These are phyloP conservation scores for Daldinia vernicosa DNA, from an alignment of 495 filamentous ascomycete species.

Conservation along the genomic window DNA sequence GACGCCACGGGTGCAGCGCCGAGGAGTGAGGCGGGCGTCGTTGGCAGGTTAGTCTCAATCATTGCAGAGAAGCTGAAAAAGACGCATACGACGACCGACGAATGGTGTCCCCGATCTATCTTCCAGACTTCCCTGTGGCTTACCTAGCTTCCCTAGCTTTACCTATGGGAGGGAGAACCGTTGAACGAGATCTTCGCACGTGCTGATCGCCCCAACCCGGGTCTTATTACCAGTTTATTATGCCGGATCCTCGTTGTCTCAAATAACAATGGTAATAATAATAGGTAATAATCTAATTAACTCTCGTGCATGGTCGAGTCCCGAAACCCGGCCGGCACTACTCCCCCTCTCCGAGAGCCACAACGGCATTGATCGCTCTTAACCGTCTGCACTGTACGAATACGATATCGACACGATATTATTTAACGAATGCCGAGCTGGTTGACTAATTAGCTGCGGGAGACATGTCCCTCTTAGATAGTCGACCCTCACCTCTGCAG, in stretches of 20 bases:
- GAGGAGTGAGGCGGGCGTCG: conserved; percentile 24
- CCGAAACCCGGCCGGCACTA: conserved; percentile 43
- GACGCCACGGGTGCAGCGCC: conserved; percentile 37
- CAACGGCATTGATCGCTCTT: conserved; percentile 20
- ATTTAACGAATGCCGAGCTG: conserved; percentile 26
- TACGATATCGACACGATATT: conserved; percentile 15
- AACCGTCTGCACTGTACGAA: conserved; percentile 29
- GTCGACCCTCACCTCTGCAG: neutral
- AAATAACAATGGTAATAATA: conserved; percentile 21
- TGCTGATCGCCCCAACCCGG: conserved; percentile 43
- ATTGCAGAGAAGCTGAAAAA: conserved; percentile 40
- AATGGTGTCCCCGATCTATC: conserved; percentile 28
- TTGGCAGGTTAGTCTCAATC: conserved; percentile 9
- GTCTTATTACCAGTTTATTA: conserved; percentile 42
- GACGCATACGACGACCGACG: conserved; percentile 24
- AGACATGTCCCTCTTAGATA: conserved; percentile 1
- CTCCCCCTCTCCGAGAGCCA: conserved; percentile 19
- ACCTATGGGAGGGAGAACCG: conserved; percentile 33
- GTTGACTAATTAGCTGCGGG: conserved; percentile 24
- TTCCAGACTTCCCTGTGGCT: conserved; percentile 28
- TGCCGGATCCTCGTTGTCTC: conserved; percentile 34
- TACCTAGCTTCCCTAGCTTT: no score
- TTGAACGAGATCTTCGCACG: conserved; percentile 43
- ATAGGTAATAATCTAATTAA: neutral
- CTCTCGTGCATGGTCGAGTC: conserved; percentile 28